Evolutionary conservation across 2,329 filamentous ascomycete species (phyloP).

Genomic region (Fusarium scirpi): DNA sequence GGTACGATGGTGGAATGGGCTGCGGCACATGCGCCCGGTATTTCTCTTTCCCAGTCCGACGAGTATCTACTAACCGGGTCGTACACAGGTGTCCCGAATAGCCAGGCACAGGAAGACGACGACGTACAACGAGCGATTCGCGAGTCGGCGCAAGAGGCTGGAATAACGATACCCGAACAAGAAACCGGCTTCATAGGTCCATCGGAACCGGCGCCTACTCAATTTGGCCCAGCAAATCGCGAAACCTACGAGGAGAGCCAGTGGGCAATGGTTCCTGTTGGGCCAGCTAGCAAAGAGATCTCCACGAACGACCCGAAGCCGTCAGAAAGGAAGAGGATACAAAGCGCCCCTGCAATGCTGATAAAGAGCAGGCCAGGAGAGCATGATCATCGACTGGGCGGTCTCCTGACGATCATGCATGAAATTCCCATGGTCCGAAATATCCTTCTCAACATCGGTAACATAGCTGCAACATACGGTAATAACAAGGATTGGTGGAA

Average conservation of each 20-base stretch:
- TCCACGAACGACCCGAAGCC: conserved; percentile 48
- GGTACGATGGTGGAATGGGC: conserved; percentile 64
- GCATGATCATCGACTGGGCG: conserved; percentile 61
- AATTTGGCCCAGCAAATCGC: conserved; percentile 71
- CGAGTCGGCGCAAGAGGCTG: conserved; percentile 66
- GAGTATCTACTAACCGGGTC: conserved; percentile 44
- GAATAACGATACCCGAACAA: conserved; percentile 58
- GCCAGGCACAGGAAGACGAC: conserved; percentile 62
- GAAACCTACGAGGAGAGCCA: conserved; percentile 65
- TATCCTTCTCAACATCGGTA: conserved; percentile 60
- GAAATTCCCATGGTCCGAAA: conserved; percentile 70
- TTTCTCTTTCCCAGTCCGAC: conserved; percentile 36
- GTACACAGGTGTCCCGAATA: conserved; percentile 54
- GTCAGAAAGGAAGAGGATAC: conserved; percentile 57
- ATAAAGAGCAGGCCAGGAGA: conserved; percentile 51
- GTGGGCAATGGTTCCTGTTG: conserved; percentile 69
- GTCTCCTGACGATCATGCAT: conserved; percentile 69
- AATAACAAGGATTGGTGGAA: conserved; percentile 72
- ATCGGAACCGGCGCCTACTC: conserved; percentile 55
- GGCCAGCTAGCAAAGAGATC: conserved; percentile 42
- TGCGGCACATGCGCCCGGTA: conserved; percentile 58
- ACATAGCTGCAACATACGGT: conserved; percentile 62
- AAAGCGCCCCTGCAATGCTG: conserved; percentile 64
- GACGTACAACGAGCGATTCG: conserved; percentile 68
- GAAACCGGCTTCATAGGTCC: conserved; percentile 63